Percentiles rank a stretch among this genome's conserved stretches.
phyloP scores from a whole-genome alignment of 345 rosid species.

The Clarkia xantiana region DNA sequence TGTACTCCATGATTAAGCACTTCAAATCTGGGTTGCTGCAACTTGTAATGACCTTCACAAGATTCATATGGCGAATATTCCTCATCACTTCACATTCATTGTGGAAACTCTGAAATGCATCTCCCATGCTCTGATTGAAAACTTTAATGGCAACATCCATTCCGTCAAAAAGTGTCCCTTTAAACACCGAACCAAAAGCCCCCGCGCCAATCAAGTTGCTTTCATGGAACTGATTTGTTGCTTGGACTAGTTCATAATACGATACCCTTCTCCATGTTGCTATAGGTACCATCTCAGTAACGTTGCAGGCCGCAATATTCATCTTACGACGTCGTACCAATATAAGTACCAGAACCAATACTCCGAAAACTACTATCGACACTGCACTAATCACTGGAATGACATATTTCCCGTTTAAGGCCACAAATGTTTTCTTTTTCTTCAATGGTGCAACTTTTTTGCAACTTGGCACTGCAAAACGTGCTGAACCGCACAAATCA shows the following conservation, averaged over 20 bases:
- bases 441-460: accelerated
- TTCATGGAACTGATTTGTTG: not conserved
- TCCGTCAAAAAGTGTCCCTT: not conserved
- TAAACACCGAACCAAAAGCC: not conserved
- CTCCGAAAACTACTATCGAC: not conserved
- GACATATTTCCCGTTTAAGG: not conserved
- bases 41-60: conserved; percentile 1
- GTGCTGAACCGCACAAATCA: not conserved
- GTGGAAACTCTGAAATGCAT: not conserved
- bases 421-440: not conserved
- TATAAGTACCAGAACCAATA: not conserved
- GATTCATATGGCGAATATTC: not conserved
- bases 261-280: conserved; percentile 6
- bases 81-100: conserved; percentile 2
- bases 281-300: not conserved
- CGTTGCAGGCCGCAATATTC: not conserved
- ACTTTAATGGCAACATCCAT: not conserved
- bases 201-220: not conserved
- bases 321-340: not conserved
- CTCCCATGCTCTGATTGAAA: not conserved
- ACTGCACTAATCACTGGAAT: not conserved
- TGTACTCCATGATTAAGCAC: not conserved
- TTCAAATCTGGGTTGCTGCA: not conserved
- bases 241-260: not conserved
- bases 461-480: not conserved